These are phyloP conservation scores for Cryptococcus hybrid DNA, from an alignment of 1,284 basidiomycete species.

Conservation along the genomic window DNA sequence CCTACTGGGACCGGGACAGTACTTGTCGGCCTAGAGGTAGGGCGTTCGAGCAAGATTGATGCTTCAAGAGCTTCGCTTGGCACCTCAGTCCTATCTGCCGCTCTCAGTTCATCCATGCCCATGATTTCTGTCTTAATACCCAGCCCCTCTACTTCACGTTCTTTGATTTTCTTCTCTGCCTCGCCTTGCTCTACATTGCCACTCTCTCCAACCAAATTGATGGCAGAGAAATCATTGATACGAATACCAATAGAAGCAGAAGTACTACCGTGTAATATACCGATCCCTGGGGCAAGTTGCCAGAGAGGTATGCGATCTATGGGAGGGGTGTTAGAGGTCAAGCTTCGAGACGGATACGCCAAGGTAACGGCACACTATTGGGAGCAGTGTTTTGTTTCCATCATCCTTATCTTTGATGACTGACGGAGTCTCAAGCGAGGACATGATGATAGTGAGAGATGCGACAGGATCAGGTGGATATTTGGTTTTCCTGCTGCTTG, in stretches of 20 bases:
- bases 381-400: not conserved
- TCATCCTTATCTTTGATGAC: not conserved
- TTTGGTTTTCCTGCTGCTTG: not conserved
- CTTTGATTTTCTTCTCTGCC: conserved; percentile 4
- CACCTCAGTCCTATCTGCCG: not conserved
- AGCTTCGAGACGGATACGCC: not conserved
- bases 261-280: conserved; percentile 29
- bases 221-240: conserved; percentile 34
- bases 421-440: not conserved
- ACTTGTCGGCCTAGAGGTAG: conserved; percentile 14
- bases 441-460: conserved; percentile 23
- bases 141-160: conserved; percentile 1
- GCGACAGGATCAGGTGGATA: conserved; percentile 30
- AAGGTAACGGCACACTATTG: not conserved
- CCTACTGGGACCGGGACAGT: conserved; percentile 3
- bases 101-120: conserved; percentile 1
- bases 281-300: conserved; percentile 34
- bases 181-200: not conserved
- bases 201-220: conserved; percentile 20
- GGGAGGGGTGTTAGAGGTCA: not conserved
- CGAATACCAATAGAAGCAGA: conserved; percentile 31
- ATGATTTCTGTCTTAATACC: conserved; percentile 8
- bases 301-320: conserved; percentile 34
- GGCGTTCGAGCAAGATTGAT: conserved; percentile 1
- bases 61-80: not conserved